Base-by-base conservation (phyloP, 176 grass and related monocot genomes). In the Lolium rigidum region DNA sequence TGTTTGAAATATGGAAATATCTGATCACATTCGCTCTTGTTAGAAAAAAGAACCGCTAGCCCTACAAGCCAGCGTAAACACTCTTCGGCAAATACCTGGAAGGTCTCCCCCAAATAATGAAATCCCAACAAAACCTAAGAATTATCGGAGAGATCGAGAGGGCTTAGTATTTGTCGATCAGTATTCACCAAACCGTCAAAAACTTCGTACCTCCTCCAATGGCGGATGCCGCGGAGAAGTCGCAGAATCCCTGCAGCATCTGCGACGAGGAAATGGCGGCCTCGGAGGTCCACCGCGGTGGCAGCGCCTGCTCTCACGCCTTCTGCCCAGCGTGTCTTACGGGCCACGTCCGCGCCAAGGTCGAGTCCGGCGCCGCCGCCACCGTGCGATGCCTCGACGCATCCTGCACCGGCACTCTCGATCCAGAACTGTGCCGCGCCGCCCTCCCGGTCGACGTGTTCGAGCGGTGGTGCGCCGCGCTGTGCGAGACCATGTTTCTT, bases 321-420 rank as follows among this genome's bases (percentile, higher is more conserved):
- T 93, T 93, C 94, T 96, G 91, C 78, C 18, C 48, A 7, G 66
- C 16, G 43, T 93, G 94, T 82, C 68, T 93, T 12, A 35, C 87
- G 16, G 66, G 79, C 56, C 90, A 96, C 79, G 54, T 96, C 78
- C 78, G 84, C 31, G 83, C 84, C 49, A 90, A 88, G 82, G 41
- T 96, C 63, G 83, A 87, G 84, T 28, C 80, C 61, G 90, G 81
- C 41, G 82, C 55, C 9, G 75, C 6, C 22, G 10, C 10, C 70
- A 13, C 41, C 48, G 84, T 94, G 25, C 86, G 74, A 21, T 94
- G 92, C 58, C 90, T 90, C 1, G 86, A 85, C 80, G 77, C 87
- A 79, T 72, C 80, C 1, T 94, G 95, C 77, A 26, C 0, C 20
- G 77, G 57, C 60, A 21, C 47, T 11, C 90, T 91, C 12, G 85